These are phyloP conservation scores for Cyclostephanos invisitatus DNA, from an alignment of 108 stramenopile species.

Conservation along the genomic window DNA sequence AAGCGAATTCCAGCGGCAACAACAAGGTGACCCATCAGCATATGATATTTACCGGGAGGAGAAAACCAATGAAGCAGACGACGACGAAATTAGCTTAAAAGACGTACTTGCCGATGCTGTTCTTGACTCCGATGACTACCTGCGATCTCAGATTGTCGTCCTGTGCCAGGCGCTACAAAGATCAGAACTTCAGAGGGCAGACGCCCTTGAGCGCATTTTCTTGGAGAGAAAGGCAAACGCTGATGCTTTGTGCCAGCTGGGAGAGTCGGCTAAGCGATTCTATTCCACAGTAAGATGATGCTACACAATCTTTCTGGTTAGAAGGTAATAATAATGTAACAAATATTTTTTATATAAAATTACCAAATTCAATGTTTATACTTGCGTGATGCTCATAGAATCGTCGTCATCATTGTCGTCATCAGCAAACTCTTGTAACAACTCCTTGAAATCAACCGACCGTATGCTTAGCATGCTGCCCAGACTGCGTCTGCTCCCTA, in stretches of 20 bases:
- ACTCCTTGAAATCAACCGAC: slow-evolving; percentile 38
- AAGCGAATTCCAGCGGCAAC: not conserved
- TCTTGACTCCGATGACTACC: slow-evolving; percentile 51
- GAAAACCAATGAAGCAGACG: slow-evolving; percentile 28
- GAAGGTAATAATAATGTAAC: not conserved
- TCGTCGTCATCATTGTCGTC: not conserved
- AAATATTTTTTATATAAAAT: too few species aligned
- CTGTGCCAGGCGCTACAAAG: slow-evolving; percentile 70
- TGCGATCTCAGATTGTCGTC: slow-evolving; percentile 62
- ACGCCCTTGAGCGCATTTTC: slow-evolving; percentile 64
- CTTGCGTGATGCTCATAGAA: not conserved
- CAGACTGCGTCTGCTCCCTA: not conserved
- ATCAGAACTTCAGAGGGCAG: slow-evolving; percentile 68
- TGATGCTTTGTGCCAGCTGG: slow-evolving; percentile 61
- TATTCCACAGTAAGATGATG: slow-evolving; percentile 63
- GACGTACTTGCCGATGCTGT: slow-evolving; percentile 37
- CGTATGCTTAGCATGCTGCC: slow-evolving; percentile 41
- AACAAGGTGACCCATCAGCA: slow-evolving; percentile 6
- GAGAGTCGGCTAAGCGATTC: slow-evolving; percentile 72
- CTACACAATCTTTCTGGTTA: not conserved
- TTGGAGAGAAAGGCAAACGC: slow-evolving; percentile 66
- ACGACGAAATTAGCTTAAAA: slow-evolving; percentile 33
- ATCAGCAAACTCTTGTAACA: slow-evolving; percentile 28
- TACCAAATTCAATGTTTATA: too few species aligned
- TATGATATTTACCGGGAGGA: slow-evolving; percentile 40